Conservation (phyloP, 495 filamentous ascomycete genomes). For the Jackrogersella multiformis region DNA sequence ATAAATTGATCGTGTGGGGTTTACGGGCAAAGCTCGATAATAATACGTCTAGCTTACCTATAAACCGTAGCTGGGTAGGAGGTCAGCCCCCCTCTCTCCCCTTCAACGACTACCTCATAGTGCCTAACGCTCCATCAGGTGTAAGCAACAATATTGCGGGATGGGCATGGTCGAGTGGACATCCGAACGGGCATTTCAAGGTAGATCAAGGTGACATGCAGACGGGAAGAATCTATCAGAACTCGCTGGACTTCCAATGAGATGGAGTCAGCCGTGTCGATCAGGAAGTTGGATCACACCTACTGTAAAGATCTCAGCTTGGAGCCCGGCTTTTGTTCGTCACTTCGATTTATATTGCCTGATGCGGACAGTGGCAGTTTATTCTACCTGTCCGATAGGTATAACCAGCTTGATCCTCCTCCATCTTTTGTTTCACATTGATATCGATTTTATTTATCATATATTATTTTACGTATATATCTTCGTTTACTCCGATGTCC, state of each 20-base stretch:
- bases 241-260: slow-evolving; percentile 23
- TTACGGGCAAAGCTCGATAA: slow-evolving; percentile 8
- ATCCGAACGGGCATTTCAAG: slow-evolving; percentile 34
- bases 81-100: slow-evolving; percentile 14
- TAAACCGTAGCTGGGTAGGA: slow-evolving; percentile 38
- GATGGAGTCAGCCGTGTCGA: slow-evolving; percentile 20
- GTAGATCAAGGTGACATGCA: slow-evolving; percentile 43
- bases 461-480: slow-evolving; percentile 12
- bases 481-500: not conserved
- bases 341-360: slow-evolving; percentile 31
- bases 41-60: slow-evolving; percentile 25
- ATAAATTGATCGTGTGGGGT: slow-evolving; percentile 36
- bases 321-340: slow-evolving; percentile 41
- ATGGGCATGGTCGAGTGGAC: slow-evolving; percentile 19
- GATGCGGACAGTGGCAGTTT: slow-evolving; percentile 37
- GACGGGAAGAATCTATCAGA: slow-evolving; percentile 38
- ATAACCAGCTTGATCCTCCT: slow-evolving; percentile 19
- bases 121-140: slow-evolving; percentile 15
- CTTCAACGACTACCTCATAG: slow-evolving; percentile 9
- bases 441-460: slow-evolving; percentile 8
- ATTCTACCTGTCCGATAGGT: slow-evolving; percentile 35
- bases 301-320: slow-evolving; percentile 40
- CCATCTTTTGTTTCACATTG: slow-evolving; percentile 26
- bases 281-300: slow-evolving; percentile 36
- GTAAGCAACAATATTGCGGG: slow-evolving; percentile 2